Evolutionary conservation across 208 protist genomes (phyloP).

Genomic region (Trypanosoma cruzi): DNA sequence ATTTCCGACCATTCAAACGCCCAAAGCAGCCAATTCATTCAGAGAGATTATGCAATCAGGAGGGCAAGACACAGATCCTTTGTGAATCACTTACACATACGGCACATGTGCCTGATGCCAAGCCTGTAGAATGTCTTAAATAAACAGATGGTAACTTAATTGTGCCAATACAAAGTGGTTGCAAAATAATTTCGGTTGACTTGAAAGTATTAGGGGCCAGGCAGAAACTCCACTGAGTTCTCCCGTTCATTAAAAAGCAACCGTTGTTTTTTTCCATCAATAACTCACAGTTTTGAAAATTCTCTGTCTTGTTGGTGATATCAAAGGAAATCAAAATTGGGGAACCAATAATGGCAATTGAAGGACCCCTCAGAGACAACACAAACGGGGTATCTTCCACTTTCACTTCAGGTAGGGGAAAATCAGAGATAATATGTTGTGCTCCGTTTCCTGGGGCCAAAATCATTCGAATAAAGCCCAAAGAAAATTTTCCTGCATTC

Average conservation of each 20-base stretch:
- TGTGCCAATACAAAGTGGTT: conserved; percentile 31
- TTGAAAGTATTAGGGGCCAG: conserved; percentile 29
- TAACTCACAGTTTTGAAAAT: conserved; percentile 43
- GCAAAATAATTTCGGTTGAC: conserved; percentile 34
- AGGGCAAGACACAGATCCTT: conserved; percentile 37
- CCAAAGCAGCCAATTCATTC: background rate
- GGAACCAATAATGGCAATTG: conserved; percentile 29
- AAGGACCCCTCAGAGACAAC: conserved; percentile 41
- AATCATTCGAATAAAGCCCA: conserved; percentile 61
- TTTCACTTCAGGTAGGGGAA: conserved; percentile 51
- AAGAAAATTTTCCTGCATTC: conserved; percentile 30
- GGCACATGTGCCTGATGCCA: conserved; percentile 7
- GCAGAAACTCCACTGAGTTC: conserved; percentile 37
- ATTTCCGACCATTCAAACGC: background rate
- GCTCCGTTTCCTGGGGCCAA: conserved; percentile 31
- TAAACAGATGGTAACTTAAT: conserved; percentile 20
- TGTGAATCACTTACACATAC: conserved; percentile 30
- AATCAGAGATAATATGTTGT: conserved; percentile 41
- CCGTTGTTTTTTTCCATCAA: conserved; percentile 29
- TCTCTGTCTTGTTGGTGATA: conserved; percentile 35
- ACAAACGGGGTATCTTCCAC: conserved; percentile 38
- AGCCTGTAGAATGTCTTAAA: conserved; percentile 17
- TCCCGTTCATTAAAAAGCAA: conserved; percentile 36
- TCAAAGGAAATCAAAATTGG: conserved; percentile 41
- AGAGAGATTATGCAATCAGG: conserved; percentile 8